Percentiles rank a stretch among this genome's conserved stretches.
These are phyloP conservation scores for Plectranthus barbatus DNA, from an alignment of 257 asterid species.

Conservation along the genomic window DNA sequence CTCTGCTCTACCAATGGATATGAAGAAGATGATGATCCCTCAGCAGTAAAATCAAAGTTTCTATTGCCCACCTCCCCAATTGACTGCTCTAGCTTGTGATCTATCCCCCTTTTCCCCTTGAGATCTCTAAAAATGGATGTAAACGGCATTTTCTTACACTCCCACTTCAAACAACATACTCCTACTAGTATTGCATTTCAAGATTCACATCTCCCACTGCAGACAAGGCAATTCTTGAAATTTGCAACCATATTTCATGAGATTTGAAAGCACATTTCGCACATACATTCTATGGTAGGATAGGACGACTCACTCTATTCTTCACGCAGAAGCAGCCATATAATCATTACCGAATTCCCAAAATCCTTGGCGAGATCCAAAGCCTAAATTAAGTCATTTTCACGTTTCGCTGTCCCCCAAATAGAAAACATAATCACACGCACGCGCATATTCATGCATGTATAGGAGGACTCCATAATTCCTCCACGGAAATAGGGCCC, in stretches of 20 bases:
- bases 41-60: conserved; percentile 29
- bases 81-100: too few species aligned
- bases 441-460: conserved; percentile 10
- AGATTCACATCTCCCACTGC: not conserved
- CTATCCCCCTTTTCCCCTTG: too few species aligned
- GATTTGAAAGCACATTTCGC: not conserved
- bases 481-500: conserved; percentile 20
- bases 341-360: conserved; percentile 6
- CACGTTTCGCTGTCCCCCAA: conserved; percentile 56
- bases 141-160: conserved; percentile 30
- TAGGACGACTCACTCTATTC: not conserved
- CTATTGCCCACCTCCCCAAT: too few species aligned
- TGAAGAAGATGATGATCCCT: conserved; percentile 24
- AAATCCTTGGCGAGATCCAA: conserved; percentile 22
- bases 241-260: not conserved
- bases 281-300: too few species aligned
- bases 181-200: not conserved
- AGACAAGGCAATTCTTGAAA: not conserved
- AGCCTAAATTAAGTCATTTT: conserved; percentile 20
- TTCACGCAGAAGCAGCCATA: not conserved
- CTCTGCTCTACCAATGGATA: conserved; percentile 28
- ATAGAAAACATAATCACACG: conserved; percentile 36
- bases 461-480: conserved; percentile 1
- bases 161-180: too few species aligned
- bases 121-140: conserved; percentile 27